phyloP scores from a whole-genome alignment of 208 protist species.

The Wallacemonas sp. region DNA sequence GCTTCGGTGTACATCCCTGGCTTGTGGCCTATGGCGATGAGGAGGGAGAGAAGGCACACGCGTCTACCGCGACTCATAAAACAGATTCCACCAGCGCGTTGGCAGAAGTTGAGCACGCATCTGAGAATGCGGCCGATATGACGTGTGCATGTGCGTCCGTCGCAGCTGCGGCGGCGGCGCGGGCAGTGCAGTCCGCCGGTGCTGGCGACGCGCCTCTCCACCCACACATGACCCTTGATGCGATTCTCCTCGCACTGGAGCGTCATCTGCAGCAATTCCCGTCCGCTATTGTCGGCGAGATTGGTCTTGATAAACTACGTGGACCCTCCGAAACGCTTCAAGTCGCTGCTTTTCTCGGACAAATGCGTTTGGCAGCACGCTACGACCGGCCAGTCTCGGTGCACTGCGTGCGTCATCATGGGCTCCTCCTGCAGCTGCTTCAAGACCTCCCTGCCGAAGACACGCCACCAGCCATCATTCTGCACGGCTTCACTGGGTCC shows the following conservation, averaged over 20 bases:
- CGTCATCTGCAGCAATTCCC: constrained; percentile 33
- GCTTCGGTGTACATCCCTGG: constrained; percentile 86
- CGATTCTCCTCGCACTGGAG: constrained; percentile 46
- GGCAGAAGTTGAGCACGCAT: too few relatives aligned
- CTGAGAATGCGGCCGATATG: too few relatives aligned
- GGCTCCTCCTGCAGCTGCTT: constrained; percentile 54
- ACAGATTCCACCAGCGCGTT: too few relatives aligned
- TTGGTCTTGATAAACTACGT: constrained; percentile 84
- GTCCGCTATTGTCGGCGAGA: constrained; percentile 74
- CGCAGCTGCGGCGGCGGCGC: constrained; percentile 3
- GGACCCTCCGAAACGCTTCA: constrained; percentile 46
- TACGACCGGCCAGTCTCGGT: constrained; percentile 67
- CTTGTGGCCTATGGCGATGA: too few relatives aligned
- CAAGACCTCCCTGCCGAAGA: constrained; percentile 31
- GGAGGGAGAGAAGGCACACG: too few relatives aligned
- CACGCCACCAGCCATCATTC: constrained; percentile 63
- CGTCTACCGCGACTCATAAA: too few relatives aligned
- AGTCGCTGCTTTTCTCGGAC: constrained; percentile 39
- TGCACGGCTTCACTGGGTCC: constrained; percentile 87
- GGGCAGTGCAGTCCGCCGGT: background rate
- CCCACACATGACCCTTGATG: constrained; percentile 12
- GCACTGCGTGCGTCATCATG: constrained; percentile 83
- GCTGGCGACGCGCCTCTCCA: background rate
- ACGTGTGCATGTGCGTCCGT: too few relatives aligned
- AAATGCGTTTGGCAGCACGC: constrained; percentile 60